Conservation (phyloP, 768 basidiomycete species). For the Sporobolomyces pararoseus region DNA sequence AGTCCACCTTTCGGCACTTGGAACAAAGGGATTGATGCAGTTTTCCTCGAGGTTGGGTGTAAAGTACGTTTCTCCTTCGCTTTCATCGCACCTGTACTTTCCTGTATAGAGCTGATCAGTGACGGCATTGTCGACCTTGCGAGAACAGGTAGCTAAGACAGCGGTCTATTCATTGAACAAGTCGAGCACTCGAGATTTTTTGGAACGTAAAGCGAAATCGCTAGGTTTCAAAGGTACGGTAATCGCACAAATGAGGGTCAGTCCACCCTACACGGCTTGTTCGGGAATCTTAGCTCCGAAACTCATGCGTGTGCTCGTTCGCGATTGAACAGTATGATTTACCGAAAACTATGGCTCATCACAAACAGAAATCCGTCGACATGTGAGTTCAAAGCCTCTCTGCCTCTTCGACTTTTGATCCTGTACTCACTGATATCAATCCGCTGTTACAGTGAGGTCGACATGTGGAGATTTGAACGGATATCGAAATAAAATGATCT, state of each 20-base stretch:
- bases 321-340: constrained; percentile 38
- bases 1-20: constrained; percentile 45
- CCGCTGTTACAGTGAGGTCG: constrained; percentile 41
- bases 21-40: constrained; percentile 45
- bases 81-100: too few species aligned
- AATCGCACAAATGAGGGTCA: constrained; percentile 42
- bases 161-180: constrained; percentile 46
- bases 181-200: constrained; percentile 39
- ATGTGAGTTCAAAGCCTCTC: constrained; percentile 28
- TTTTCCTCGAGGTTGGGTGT: constrained; percentile 45
- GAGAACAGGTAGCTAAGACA: constrained; percentile 40
- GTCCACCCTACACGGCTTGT: neutral
- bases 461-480: constrained; percentile 38
- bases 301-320: neutral
- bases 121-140: neutral
- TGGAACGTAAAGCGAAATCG: constrained; percentile 36
- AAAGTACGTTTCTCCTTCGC: constrained; percentile 24
- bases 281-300: too few species aligned
- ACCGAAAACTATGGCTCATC: constrained; percentile 45
- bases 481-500: constrained; percentile 6
- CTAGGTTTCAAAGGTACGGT: constrained; percentile 42
- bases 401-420: neutral
- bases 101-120: neutral
- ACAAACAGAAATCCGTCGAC: constrained; percentile 45
- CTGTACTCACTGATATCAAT: too few species aligned